Percentiles rank a stretch among this genome's conserved stretches.
These are phyloP conservation scores for Rhodamnia rubescens DNA, from an alignment of 345 rosid genomes.

Conservation along the genomic window DNA sequence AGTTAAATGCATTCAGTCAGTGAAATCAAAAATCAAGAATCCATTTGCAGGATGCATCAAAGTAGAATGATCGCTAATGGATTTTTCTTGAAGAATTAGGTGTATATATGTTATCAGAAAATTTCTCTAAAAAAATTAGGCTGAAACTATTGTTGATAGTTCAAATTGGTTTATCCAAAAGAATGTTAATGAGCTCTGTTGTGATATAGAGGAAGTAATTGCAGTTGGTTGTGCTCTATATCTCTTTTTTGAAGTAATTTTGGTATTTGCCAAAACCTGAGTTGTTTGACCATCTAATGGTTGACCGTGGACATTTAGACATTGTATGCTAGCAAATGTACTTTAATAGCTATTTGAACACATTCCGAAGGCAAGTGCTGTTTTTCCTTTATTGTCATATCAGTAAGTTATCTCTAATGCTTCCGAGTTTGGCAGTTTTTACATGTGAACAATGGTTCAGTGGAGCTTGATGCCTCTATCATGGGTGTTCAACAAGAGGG, in stretches of 20 bases:
- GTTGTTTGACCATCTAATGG: neutral
- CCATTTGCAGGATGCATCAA: neutral
- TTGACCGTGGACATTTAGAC: neutral
- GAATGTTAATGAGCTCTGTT: neutral
- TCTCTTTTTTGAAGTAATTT: neutral
- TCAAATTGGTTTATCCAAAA: neutral
- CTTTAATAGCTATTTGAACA: neutral
- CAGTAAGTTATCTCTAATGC: slow-evolving; percentile 17
- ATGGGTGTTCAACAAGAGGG: slow-evolving; percentile 91
- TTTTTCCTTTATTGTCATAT: slow-evolving; percentile 5
- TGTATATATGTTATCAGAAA: neutral
- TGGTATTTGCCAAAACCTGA: neutral
- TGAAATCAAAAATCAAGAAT: neutral
- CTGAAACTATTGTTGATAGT: neutral
- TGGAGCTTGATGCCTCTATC: slow-evolving; percentile 80
- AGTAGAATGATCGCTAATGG: neutral
- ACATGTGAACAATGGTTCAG: slow-evolving; percentile 67
- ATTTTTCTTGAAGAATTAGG: neutral
- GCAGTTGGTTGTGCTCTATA: neutral
- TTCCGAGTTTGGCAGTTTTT: slow-evolving; percentile 36
- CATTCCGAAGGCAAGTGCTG: neutral
- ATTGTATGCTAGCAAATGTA: neutral
- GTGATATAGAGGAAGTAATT: neutral
- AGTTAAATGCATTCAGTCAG: neutral
- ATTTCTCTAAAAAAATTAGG: neutral